Conservation (phyloP, 306 rosid species). For the Lathyrus oleraceus region DNA sequence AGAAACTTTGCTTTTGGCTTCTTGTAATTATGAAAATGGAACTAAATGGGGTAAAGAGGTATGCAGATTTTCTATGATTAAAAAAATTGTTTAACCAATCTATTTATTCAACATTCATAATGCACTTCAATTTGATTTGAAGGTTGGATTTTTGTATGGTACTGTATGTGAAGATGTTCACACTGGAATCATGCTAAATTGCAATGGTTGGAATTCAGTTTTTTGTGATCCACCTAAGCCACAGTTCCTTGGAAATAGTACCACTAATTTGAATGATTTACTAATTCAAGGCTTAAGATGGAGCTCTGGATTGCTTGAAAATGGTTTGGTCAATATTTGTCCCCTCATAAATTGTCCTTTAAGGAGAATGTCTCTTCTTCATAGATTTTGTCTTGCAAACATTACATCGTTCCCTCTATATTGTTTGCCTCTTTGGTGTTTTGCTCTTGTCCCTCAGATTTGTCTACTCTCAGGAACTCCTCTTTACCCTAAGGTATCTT, state of each 20-base stretch:
- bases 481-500: slow-evolving; percentile 58
- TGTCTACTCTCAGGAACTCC: slow-evolving; percentile 58
- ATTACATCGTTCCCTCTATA: slow-evolving; percentile 44
- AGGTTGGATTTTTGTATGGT: slow-evolving; percentile 66
- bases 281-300: slow-evolving; percentile 65
- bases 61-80: not conserved
- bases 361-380: slow-evolving; percentile 45
- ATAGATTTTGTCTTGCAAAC: slow-evolving; percentile 50
- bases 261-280: slow-evolving; percentile 56
- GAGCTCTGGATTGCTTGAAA: slow-evolving; percentile 62
- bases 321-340: slow-evolving; percentile 49
- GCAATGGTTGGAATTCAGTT: slow-evolving; percentile 72
- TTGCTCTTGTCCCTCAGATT: slow-evolving; percentile 65
- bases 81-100: not conserved
- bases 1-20: slow-evolving; percentile 53
- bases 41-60: slow-evolving; percentile 75
- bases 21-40: slow-evolving; percentile 56
- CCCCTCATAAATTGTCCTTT: slow-evolving; percentile 52
- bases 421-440: slow-evolving; percentile 55
- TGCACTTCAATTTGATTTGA: not conserved
- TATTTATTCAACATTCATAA: not conserved
- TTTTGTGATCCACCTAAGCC: slow-evolving; percentile 57
- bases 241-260: slow-evolving; percentile 63
- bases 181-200: slow-evolving; percentile 57
- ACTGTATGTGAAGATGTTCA: slow-evolving; percentile 62